These are phyloP conservation scores for Metschnikowia continentalis DNA, from an alignment of 805 yeast genomes.

Conservation along the genomic window DNA sequence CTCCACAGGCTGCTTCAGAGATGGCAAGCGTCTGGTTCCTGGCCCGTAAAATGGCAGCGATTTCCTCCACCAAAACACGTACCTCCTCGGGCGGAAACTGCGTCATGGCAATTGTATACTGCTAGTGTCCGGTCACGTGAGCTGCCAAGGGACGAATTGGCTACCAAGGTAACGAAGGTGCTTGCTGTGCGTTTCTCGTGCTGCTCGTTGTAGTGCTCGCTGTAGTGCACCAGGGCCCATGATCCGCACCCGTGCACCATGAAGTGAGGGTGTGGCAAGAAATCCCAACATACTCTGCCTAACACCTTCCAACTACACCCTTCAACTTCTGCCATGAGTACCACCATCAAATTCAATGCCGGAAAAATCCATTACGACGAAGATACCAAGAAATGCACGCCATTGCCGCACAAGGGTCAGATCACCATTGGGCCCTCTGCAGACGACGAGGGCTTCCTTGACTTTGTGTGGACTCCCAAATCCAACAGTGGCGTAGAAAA, in stretches of 20 bases:
- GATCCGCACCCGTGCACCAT: not conserved
- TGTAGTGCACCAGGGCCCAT: too few species aligned
- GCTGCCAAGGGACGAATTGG: not conserved
- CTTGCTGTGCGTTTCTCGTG: not conserved
- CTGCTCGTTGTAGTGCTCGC: too few species aligned
- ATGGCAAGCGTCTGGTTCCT: constrained; percentile 67
- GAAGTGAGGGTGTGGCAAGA: constrained; percentile 3
- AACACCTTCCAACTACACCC: too few species aligned
- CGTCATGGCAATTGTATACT: constrained; percentile 5
- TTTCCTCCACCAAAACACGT: constrained; percentile 46
- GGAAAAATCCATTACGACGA: constrained; percentile 69
- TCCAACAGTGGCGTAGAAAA: constrained; percentile 43
- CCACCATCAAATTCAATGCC: constrained; percentile 61
- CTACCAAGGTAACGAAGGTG: not conserved
- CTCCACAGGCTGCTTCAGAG: constrained; percentile 90
- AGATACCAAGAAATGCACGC: constrained; percentile 59
- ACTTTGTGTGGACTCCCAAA: constrained; percentile 71
- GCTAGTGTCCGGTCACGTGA: too few species aligned
- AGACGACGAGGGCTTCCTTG: constrained; percentile 69
- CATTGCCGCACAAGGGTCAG: constrained; percentile 66
- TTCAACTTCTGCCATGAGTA: constrained; percentile 9
- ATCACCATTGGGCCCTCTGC: constrained; percentile 56
- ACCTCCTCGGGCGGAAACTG: constrained; percentile 62
- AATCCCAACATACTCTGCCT: not conserved
- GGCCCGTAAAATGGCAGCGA: constrained; percentile 51